Base-by-base conservation (phyloP, 78 protist species). In the Dictyostelium firmibasis region DNA sequence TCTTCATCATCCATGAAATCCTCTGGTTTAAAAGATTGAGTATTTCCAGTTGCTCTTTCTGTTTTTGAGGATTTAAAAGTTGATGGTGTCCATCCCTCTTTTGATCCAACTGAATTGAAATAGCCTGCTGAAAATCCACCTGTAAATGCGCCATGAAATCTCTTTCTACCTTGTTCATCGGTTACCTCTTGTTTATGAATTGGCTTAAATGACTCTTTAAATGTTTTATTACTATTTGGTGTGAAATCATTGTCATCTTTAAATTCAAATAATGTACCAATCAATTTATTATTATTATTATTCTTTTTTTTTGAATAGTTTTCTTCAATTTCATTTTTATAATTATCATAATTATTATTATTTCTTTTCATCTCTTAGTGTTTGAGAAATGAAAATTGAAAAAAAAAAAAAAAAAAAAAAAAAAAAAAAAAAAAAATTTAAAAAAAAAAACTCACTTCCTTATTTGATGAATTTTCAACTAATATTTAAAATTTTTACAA, bases 141-240 rank as follows among this genome's bases (percentile, higher is more conserved):
- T 8, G 99, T 99, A 84, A 99, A 99, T 3, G 99, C 99, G 10
- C 99, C 99, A 72, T 99, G 99, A 78, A 99, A 98, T 38, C 99
- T 57, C 18, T 92, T 79, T 31, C 98, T 83, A 7, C 99, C 99
- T 25, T 81, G 81, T 69, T 83, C 97, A 74, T 98, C 99, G 2
- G 3, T 29, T 31, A 85, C 97, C 69, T 85, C 94, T 86, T 95
- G 97, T 64, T 95, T 86, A 27, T 85, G 85, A 23, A 84, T 81
- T 36, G 97, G 97, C 29, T 57, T 77, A 53, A 29, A 76, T 23
- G 43, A 33, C 20, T 85, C 85, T 85, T 85, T 85, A 20, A 29
- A 33, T 14, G 41, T 33, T 11, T 23, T 77, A 14, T 77, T 77
- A 9, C 62, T 11, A 77, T 43, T 35, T 10, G n/a, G 36, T 27